A percentile compares a stretch with the other conserved stretches of the same genome.
Evolutionary conservation across 495 filamentous ascomycete species (phyloP).

Genomic region (Xylaria palmicola): DNA sequence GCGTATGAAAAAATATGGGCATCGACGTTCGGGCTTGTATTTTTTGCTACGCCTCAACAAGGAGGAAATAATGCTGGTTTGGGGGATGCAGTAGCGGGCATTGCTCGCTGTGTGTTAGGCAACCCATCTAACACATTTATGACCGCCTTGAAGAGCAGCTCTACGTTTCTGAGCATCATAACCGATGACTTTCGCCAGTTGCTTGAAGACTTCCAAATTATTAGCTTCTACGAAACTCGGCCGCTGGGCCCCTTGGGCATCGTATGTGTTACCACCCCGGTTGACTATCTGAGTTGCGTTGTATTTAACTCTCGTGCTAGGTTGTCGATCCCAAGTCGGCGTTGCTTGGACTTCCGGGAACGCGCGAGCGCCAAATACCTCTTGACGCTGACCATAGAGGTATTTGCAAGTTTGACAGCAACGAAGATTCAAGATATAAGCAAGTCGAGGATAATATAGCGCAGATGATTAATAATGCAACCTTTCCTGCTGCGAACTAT

Average conservation of each 20-base stretch:
- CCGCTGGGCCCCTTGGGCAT: constrained; percentile 15
- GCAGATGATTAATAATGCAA: constrained; percentile 17
- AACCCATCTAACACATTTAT: constrained; percentile 29
- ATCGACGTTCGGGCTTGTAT: constrained; percentile 30
- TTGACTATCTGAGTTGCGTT: neutral
- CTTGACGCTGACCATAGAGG: constrained; percentile 27
- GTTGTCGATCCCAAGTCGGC: constrained; percentile 30
- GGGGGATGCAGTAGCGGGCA: constrained; percentile 22
- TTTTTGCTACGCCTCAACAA: constrained; percentile 22
- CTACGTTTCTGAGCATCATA: constrained; percentile 19
- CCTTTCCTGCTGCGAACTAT: neutral
- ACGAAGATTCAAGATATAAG: constrained; percentile 26
- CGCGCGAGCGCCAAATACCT: constrained; percentile 27
- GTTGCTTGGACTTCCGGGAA: constrained; percentile 26
- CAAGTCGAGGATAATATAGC: constrained; percentile 26
- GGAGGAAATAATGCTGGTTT: constrained; percentile 26
- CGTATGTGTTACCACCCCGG: neutral
- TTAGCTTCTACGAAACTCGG: constrained; percentile 33
- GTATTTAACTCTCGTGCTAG: constrained; percentile 14
- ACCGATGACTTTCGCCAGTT: constrained; percentile 27
- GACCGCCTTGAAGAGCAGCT: constrained; percentile 21
- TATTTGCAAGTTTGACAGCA: constrained; percentile 27
- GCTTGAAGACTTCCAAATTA: constrained; percentile 24
- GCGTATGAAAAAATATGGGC: constrained; percentile 20
- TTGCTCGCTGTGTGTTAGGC: constrained; percentile 23